Percentiles rank a stretch among this genome's conserved stretches.
These are phyloP conservation scores for Peribolospora baueri DNA, from an alignment of 768 basidiomycete genomes.

Conservation along the genomic window DNA sequence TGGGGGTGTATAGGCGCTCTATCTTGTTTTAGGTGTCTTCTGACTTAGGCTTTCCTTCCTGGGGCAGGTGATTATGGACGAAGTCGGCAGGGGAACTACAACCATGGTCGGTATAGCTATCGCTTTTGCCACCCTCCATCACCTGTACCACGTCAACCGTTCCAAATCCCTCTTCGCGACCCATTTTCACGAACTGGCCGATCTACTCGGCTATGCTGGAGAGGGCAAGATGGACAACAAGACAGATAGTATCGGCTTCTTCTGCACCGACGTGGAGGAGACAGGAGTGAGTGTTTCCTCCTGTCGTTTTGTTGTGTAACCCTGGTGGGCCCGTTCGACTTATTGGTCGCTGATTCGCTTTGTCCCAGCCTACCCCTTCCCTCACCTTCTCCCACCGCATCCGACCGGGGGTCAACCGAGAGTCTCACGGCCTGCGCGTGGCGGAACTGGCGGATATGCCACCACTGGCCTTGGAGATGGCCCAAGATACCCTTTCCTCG, in stretches of 20 bases:
- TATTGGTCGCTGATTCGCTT: neutral
- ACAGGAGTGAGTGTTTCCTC: slow-evolving; percentile 30
- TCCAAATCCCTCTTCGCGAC: slow-evolving; percentile 87
- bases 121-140: slow-evolving; percentile 70
- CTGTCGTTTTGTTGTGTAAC: neutral
- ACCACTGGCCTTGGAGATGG: no score
- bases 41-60: neutral
- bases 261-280: slow-evolving; percentile 70
- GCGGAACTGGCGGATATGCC: slow-evolving; percentile 56
- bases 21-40: neutral
- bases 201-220: slow-evolving; percentile 44
- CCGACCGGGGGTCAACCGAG: slow-evolving; percentile 56
- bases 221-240: slow-evolving; percentile 16
- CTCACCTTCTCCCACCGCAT: slow-evolving; percentile 61
- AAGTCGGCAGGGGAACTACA: slow-evolving; percentile 91
- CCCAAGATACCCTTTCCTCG: no score
- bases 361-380: neutral
- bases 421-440: slow-evolving; percentile 77
- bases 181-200: slow-evolving; percentile 86
- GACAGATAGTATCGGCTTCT: slow-evolving; percentile 49
- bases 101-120: slow-evolving; percentile 78
- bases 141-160: slow-evolving; percentile 42
- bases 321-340: neutral
- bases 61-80: slow-evolving; percentile 87
- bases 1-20: neutral